These are phyloP conservation scores for Claviceps sp. DNA, from an alignment of 2,329 filamentous ascomycete genomes.

Conservation along the genomic window DNA sequence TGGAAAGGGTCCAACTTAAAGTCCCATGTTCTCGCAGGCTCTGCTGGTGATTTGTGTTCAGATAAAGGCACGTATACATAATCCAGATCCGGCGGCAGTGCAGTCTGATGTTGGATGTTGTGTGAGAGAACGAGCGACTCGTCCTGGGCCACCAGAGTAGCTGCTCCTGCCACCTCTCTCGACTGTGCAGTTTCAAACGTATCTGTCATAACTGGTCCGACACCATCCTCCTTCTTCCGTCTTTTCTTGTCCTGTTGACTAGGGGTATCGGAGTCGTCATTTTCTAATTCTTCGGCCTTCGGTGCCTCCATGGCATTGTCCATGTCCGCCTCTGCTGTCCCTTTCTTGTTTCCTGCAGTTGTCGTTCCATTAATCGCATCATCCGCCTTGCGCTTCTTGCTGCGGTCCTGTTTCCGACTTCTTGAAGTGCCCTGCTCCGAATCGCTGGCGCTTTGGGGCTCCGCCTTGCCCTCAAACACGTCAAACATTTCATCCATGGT, in stretches of 20 bases:
- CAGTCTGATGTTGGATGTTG: constrained; percentile 97
- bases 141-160: constrained; percentile 52
- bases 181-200: constrained; percentile 91
- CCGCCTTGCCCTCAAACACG: constrained; percentile 57
- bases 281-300: constrained; percentile 20
- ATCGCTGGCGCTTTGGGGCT: constrained; percentile 27
- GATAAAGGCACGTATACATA: constrained; percentile 94
- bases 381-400: constrained; percentile 78
- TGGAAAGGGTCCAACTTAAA: constrained; percentile 98
- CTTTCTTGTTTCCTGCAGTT: constrained; percentile 6
- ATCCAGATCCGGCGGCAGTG: constrained; percentile 82
- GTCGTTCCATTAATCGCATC: constrained; percentile 52
- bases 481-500: constrained; percentile 70
- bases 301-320: constrained; percentile 29
- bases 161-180: constrained; percentile 71
- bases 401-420: constrained; percentile 43
- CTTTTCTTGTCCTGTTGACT: constrained; percentile 48
- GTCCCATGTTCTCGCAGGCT: constrained; percentile 70
- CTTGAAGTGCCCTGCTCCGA: constrained; percentile 32
- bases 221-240: constrained; percentile 50
- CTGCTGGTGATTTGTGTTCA: constrained; percentile 77
- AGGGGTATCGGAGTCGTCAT: constrained; percentile 28
- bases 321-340: constrained; percentile 19
- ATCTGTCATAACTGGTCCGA: constrained; percentile 71
- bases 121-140: constrained; percentile 75